Percentiles rank a stretch among this genome's conserved stretches.
phyloP scores from a whole-genome alignment of 2,329 filamentous ascomycete species.

The Phoma herbarum region DNA sequence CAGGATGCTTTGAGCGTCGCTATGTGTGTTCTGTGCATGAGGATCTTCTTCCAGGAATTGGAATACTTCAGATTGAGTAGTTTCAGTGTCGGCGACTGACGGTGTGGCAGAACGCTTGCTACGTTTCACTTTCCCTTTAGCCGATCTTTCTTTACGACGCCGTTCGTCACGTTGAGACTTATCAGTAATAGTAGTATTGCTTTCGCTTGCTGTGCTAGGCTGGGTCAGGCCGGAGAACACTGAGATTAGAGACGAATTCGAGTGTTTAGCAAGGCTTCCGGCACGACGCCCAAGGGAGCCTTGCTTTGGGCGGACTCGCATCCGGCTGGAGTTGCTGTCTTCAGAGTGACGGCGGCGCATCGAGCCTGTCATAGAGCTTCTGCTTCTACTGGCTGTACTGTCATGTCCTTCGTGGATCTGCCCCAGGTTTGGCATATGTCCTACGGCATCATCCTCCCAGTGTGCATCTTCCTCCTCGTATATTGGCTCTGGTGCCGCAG shows the following conservation, averaged over 20 bases:
- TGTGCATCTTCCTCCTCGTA: slow-evolving; percentile 28
- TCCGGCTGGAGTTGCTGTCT: slow-evolving; percentile 35
- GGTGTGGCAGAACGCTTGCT: slow-evolving; percentile 22
- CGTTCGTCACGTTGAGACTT: slow-evolving; percentile 52
- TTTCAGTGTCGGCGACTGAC: slow-evolving; percentile 29
- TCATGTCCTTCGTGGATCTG: slow-evolving; percentile 54
- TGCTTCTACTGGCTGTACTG: slow-evolving; percentile 29
- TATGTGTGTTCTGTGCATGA: slow-evolving; percentile 16
- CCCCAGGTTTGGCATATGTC: slow-evolving; percentile 52
- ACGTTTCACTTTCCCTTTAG: slow-evolving; percentile 28
- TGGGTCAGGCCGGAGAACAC: slow-evolving; percentile 54
- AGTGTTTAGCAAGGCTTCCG: slow-evolving; percentile 39
- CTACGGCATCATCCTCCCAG: slow-evolving; percentile 30
- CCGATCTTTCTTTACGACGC: slow-evolving; percentile 29
- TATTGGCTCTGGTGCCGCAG: slow-evolving; percentile 22
- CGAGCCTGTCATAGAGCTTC: slow-evolving; percentile 35
- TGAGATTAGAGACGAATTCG: slow-evolving; percentile 55
- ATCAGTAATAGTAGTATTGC: slow-evolving; percentile 58
- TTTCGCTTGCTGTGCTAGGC: slow-evolving; percentile 55
- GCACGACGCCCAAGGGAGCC: slow-evolving; percentile 46
- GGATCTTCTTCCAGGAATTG: slow-evolving; percentile 37
- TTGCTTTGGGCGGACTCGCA: slow-evolving; percentile 45
- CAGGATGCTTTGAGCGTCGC: slow-evolving; percentile 22
- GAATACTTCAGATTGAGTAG: slow-evolving; percentile 40
- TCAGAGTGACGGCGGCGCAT: slow-evolving; percentile 32